Evolutionary conservation across 2,329 filamentous ascomycete genomes (phyloP), one percentile per base, ranked within the genome.

Genomic region (Xylaria sp.): DNA sequence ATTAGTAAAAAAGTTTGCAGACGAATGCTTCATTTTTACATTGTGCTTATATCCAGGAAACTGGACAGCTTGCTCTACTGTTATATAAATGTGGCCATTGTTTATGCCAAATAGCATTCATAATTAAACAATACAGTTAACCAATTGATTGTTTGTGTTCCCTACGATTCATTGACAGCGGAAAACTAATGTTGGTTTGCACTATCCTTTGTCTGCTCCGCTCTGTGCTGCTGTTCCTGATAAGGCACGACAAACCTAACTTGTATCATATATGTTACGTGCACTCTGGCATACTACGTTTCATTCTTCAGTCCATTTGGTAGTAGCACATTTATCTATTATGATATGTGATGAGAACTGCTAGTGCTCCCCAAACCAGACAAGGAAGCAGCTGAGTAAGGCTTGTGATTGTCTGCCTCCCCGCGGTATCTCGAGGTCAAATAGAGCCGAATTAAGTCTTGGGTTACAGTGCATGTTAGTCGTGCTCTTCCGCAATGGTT

Each of bases 391-490:
- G 52, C 52, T 46, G 44, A 50, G 57, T 25, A 48, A 15, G 23
- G 20, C 25, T 23, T 65, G 39, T 31, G 25, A 10, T 58, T 28
- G 39, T 37, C 50, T 56, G 15, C 50, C 34, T 62, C 39, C 41
- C 41, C 3, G 34, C 31, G 39, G 63, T 31, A 65, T 25, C 34
- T 65, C 51, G 39, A 63, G 34, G 54, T 54, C 18, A 39, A 39
- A 31, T 23, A 56, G 34, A 51, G 13, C 41, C 41, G 41, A 65
- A 44, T 54, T 51, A 46, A 69, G 63, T 34, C 39, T 69, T 66
- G 63, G 67, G 67, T 69, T 66, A 60, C 67, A 69, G 63, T 66
- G 63, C 67, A 69, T 66, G 63, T 59, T 66, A 37, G 54, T 63
- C 39, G 58, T 63, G 54, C 58, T 52, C 58, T 66, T 58, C 58